These are phyloP conservation scores for Hymenoscyphus albidus DNA, from an alignment of 2,329 filamentous ascomycete species.

Conservation along the genomic window DNA sequence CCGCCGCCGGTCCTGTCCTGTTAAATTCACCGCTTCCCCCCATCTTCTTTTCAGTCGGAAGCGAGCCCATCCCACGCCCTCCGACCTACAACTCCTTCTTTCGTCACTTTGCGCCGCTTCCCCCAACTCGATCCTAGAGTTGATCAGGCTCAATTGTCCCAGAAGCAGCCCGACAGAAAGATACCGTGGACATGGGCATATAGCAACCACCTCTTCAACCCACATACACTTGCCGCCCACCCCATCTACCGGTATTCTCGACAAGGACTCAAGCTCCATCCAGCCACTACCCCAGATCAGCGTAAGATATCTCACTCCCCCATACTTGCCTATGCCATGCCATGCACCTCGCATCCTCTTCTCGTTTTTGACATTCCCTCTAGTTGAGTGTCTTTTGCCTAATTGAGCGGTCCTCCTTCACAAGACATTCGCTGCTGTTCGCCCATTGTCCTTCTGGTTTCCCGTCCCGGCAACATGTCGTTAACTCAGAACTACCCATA, in stretches of 20 bases:
- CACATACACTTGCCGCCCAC: neutral
- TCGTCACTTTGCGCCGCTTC: neutral
- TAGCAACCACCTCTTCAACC: neutral
- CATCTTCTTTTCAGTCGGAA: neutral
- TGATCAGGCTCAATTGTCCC: neutral
- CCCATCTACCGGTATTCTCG: neutral
- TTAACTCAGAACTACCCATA: slow-evolving; percentile 8
- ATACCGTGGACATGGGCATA: neutral
- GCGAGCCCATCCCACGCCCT: neutral
- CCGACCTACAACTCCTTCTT: neutral
- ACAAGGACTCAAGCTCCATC: neutral
- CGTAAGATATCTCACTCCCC: neutral
- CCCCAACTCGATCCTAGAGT: neutral
- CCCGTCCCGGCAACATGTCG: slow-evolving; percentile 3
- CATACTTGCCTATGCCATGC: neutral
- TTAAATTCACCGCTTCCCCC: neutral
- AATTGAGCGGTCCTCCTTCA: neutral
- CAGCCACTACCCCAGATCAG: neutral
- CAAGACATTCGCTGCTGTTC: neutral
- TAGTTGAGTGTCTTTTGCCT: neutral
- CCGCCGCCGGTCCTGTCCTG: neutral
- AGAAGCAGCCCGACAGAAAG: neutral
- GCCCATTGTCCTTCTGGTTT: neutral
- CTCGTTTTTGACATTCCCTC: neutral
- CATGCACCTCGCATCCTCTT: neutral